Evolutionary conservation across 331 rosid genomes (phyloP).

Genomic region (Erythrophleum ivorense): DNA sequence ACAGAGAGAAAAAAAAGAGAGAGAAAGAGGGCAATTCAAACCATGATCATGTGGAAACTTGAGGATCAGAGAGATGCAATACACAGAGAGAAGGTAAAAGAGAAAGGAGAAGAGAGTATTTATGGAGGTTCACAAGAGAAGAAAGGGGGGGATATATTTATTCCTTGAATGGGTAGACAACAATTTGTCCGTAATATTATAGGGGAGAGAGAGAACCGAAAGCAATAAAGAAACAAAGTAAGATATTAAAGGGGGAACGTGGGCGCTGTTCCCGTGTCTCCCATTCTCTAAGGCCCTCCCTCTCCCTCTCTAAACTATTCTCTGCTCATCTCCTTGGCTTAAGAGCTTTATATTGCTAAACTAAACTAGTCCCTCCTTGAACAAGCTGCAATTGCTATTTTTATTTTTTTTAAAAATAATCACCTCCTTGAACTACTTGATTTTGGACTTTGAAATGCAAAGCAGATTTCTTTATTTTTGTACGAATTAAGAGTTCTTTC

Average conservation of each 20-base stretch:
- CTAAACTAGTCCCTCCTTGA: conserved; percentile 63
- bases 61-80: neutral
- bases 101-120: conserved; percentile 53
- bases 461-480: conserved; percentile 24
- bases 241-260: conserved; percentile 77
- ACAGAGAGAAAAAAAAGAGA: neutral
- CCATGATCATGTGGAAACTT: conserved; percentile 64
- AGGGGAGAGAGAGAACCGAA: conserved; percentile 31
- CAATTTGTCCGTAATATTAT: conserved; percentile 51
- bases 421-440: conserved; percentile 55
- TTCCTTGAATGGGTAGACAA: conserved; percentile 59
- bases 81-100: conserved; percentile 32
- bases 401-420: neutral
- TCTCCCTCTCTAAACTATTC: conserved; percentile 45
- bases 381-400: conserved; percentile 55
- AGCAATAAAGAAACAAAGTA: conserved; percentile 49
- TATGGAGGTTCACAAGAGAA: conserved; percentile 77
- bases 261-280: conserved; percentile 99
- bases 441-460: conserved; percentile 44
- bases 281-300: conserved; percentile 53
- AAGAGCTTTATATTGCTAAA: conserved; percentile 81
- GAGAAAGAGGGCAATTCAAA: conserved; percentile 35
- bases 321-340: conserved; percentile 82
- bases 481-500: conserved; percentile 13
- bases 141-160: conserved; percentile 52